Conservation (phyloP, 371 early-diverging fungal species). For the Dichotomocladium elegans region DNA sequence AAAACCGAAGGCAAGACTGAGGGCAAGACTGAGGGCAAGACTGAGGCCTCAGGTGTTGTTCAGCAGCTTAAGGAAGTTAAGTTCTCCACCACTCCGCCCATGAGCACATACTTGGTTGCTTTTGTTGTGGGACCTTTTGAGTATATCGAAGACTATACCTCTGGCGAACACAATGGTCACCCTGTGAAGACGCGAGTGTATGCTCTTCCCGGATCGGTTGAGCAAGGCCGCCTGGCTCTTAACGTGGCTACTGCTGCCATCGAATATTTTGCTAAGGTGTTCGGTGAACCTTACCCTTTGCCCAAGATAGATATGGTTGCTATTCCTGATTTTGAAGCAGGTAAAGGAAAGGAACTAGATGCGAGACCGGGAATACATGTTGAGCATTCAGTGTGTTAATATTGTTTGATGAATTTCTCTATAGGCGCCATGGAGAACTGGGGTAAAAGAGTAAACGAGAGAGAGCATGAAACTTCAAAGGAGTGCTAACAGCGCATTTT, state of each 20-base stretch:
- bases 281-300: slow-evolving; percentile 83
- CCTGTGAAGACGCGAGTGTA: slow-evolving; percentile 77
- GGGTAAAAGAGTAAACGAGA: slow-evolving; percentile 45
- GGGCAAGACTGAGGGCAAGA: slow-evolving; percentile 7
- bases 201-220: slow-evolving; percentile 63
- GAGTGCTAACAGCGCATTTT: background rate
- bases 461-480: too few species aligned
- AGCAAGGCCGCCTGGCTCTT: slow-evolving; percentile 76
- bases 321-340: slow-evolving; percentile 87
- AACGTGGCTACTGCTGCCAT: slow-evolving; percentile 68
- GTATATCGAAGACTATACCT: slow-evolving; percentile 73
- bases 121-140: slow-evolving; percentile 86
- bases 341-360: slow-evolving; percentile 6
- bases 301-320: slow-evolving; percentile 90
- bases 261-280: slow-evolving; percentile 80
- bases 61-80: slow-evolving; percentile 56
- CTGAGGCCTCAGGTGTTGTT: background rate
- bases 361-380: background rate
- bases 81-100: slow-evolving; percentile 83
- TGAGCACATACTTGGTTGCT: slow-evolving; percentile 87
- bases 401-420: too few species aligned
- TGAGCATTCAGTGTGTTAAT: too few species aligned
- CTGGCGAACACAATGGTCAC: slow-evolving; percentile 47
- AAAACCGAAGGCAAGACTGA: slow-evolving; percentile 4
- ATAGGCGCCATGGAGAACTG: slow-evolving; percentile 88